Evolutionary conservation across 352 stramenopile species (phyloP).

Genomic region (Pythium scleroteichum): DNA sequence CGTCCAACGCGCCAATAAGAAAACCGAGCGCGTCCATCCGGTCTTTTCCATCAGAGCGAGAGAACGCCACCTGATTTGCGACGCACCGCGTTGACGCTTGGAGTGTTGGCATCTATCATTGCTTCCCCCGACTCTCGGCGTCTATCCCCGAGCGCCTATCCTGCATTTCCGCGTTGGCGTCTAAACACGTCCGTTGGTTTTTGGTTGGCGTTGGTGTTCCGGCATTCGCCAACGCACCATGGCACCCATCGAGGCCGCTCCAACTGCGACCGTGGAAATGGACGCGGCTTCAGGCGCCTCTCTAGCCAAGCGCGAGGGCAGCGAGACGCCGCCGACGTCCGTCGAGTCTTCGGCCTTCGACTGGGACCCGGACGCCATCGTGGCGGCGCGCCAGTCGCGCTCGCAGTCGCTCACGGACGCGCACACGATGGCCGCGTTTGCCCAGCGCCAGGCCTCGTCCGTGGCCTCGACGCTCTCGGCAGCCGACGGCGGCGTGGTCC

Average conservation of each 20-base stretch:
- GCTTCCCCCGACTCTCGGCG: not conserved
- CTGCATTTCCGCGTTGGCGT: slow-evolving; percentile 11
- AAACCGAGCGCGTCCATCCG: not conserved
- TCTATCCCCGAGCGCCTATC: not conserved
- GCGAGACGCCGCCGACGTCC: slow-evolving; percentile 8
- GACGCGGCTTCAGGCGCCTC: too few species aligned
- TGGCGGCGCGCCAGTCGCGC: slow-evolving; percentile 18
- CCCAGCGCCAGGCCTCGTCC: not conserved
- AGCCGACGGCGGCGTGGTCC: not conserved
- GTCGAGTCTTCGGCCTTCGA: slow-evolving; percentile 7
- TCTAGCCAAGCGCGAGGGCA: not conserved
- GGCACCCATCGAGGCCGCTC: not conserved
- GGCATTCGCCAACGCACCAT: slow-evolving; percentile 18
- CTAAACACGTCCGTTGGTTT: not conserved
- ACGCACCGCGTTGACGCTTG: not conserved
- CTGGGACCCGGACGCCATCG: slow-evolving; percentile 16
- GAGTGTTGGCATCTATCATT: too few species aligned
- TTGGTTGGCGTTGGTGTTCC: too few species aligned
- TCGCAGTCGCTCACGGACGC: slow-evolving; percentile 27
- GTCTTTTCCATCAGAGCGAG: not conserved
- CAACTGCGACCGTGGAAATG: not conserved
- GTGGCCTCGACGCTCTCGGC: not conserved
- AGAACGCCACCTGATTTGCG: not conserved
- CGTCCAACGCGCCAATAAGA: not conserved
- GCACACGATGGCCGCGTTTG: slow-evolving; percentile 6